Conservation (phyloP, 108 stramenopile genomes). For the Nitzschia palea region DNA sequence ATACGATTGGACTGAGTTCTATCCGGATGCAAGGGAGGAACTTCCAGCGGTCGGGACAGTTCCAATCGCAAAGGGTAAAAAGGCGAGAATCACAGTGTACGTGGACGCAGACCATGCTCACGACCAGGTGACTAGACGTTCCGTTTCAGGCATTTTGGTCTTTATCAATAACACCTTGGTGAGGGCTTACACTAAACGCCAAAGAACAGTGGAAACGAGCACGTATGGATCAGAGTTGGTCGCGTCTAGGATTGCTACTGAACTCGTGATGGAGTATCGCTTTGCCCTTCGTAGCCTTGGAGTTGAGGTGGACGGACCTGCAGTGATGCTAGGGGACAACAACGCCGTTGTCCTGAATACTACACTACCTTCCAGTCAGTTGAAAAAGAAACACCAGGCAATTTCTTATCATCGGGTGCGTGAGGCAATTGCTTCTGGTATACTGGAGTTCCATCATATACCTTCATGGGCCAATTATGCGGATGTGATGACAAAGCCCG, state of each 20-base stretch:
- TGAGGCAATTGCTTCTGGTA: slow-evolving; percentile 31
- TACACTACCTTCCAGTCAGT: slow-evolving; percentile 31
- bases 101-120: slow-evolving; percentile 35
- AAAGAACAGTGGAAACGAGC: slow-evolving; percentile 46
- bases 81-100: slow-evolving; percentile 11
- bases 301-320: slow-evolving; percentile 38
- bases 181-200: slow-evolving; percentile 41
- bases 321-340: slow-evolving; percentile 42
- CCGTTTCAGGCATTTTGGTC: slow-evolving; percentile 30
- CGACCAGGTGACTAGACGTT: slow-evolving; percentile 14
- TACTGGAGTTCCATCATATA: slow-evolving; percentile 21
- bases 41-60: slow-evolving; percentile 10
- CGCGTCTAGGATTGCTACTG: no score
- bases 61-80: slow-evolving; percentile 21
- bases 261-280: slow-evolving; percentile 34
- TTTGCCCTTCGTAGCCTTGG: slow-evolving; percentile 58
- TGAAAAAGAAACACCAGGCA: slow-evolving; percentile 53
- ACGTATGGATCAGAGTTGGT: slow-evolving; percentile 53
- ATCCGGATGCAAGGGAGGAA: neutral
- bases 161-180: slow-evolving; percentile 33
- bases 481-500: slow-evolving; percentile 46
- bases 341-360: slow-evolving; percentile 38
- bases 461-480: slow-evolving; percentile 30
- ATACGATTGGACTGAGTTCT: slow-evolving; percentile 13
- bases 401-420: slow-evolving; percentile 47